Percentiles rank a stretch among this genome's conserved stretches.
phyloP scores from a whole-genome alignment of 2,329 filamentous ascomycete genomes.

The Allantophomopsis lycopodina region DNA sequence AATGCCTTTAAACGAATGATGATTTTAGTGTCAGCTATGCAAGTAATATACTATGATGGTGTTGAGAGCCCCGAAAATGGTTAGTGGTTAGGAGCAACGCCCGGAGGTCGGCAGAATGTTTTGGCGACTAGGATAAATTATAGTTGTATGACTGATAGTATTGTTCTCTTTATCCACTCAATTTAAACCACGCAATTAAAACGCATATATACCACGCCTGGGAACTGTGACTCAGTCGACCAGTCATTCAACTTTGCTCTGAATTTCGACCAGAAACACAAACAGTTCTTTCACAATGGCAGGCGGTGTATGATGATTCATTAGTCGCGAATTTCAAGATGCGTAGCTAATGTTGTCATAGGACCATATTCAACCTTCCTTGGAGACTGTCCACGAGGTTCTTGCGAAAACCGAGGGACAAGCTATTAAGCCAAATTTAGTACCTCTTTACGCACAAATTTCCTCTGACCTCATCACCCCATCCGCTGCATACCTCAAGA shows the following conservation, averaged over 20 bases:
- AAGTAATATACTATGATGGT: neutral
- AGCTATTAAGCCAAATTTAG: slow-evolving; percentile 53
- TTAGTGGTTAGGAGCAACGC: neutral
- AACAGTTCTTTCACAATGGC: slow-evolving; percentile 7
- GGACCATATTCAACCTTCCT: slow-evolving; percentile 41
- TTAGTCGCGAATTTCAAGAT: neutral
- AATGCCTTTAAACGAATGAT: too few species aligned
- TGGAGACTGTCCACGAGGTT: slow-evolving; percentile 43
- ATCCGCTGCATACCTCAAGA: slow-evolving; percentile 87
- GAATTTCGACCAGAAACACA: too few species aligned
- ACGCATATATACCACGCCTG: too few species aligned
- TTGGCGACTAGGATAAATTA: neutral
- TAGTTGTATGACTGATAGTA: too few species aligned
- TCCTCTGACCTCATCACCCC: slow-evolving; percentile 89
- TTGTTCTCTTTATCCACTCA: too few species aligned
- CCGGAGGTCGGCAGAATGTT: neutral
- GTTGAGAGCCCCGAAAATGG: neutral
- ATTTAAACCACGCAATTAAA: too few species aligned
- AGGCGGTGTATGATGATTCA: slow-evolving; percentile 9
- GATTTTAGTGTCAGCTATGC: too few species aligned
- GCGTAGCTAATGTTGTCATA: slow-evolving; percentile 8
- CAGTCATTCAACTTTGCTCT: too few species aligned
- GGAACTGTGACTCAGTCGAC: too few species aligned
- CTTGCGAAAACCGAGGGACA: slow-evolving; percentile 34
- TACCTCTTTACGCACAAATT: slow-evolving; percentile 74